Conservation (phyloP, 2,329 filamentous ascomycete species). For the Botryotinia globosa region DNA sequence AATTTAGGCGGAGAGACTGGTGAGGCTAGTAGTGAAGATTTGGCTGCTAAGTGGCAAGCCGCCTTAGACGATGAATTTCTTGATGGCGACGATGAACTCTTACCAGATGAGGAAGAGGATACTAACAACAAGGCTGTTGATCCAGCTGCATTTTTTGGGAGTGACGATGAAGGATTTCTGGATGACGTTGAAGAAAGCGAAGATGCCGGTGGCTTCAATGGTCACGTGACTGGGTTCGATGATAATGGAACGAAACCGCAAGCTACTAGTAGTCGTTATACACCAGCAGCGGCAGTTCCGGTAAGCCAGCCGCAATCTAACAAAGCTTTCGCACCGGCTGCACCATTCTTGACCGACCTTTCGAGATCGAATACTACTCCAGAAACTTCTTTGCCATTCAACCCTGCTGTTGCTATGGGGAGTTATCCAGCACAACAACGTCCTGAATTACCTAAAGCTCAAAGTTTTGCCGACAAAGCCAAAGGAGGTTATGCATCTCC, state of each 20-base stretch:
- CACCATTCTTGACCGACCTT: conserved; percentile 37
- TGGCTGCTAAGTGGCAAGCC: conserved; percentile 80
- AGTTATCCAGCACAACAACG: conserved; percentile 34
- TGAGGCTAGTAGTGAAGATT: conserved; percentile 50
- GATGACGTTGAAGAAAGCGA: conserved; percentile 49
- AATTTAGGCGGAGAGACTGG: conserved; percentile 33
- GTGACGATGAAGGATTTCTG: conserved; percentile 82
- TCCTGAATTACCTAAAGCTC: conserved; percentile 55
- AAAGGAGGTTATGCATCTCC: conserved; percentile 93
- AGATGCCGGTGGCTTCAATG: conserved; percentile 34
- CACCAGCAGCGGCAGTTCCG: conserved; percentile 28
- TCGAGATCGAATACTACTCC: conserved; percentile 26
- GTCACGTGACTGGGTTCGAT: conserved; percentile 33
- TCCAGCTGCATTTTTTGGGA: conserved; percentile 66
- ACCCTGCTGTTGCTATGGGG: conserved; percentile 24
- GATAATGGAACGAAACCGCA: conserved; percentile 23
- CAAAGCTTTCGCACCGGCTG: conserved; percentile 34
- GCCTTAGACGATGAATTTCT: conserved; percentile 71
- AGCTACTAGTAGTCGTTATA: conserved; percentile 33
- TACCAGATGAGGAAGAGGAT: conserved; percentile 54
- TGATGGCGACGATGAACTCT: conserved; percentile 55
- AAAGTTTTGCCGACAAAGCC: conserved; percentile 87
- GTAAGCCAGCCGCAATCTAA: conserved; percentile 19
- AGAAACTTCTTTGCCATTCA: conserved; percentile 26
- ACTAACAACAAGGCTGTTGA: conserved; percentile 52